phyloP scores from a whole-genome alignment of 2,329 filamentous ascomycete genomes.

The Cladosporium sp. region DNA sequence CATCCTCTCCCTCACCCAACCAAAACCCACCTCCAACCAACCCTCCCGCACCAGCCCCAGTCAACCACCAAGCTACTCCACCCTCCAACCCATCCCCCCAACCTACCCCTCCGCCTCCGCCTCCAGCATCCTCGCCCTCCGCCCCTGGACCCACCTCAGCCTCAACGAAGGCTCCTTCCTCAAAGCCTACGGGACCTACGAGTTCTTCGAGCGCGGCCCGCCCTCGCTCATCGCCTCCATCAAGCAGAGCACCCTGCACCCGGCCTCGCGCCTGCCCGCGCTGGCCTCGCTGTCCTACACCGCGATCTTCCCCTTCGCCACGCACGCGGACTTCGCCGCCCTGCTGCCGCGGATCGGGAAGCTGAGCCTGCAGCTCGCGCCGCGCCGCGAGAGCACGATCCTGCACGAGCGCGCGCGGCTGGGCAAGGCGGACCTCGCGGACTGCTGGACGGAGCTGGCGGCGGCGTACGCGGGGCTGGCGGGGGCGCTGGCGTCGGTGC shows the following conservation, averaged over 20 bases:
- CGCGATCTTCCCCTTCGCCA: slow-evolving; percentile 29
- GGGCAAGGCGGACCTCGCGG: slow-evolving; percentile 36
- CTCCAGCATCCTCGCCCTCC: slow-evolving; percentile 48
- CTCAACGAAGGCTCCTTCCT: slow-evolving; percentile 73
- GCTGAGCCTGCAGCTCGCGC: slow-evolving; percentile 38
- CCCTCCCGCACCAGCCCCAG: background rate
- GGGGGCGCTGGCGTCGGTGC: slow-evolving; percentile 10
- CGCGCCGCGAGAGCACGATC: slow-evolving; percentile 34
- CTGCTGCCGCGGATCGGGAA: slow-evolving; percentile 21
- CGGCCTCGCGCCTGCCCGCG: slow-evolving; percentile 15
- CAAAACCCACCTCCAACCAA: background rate
- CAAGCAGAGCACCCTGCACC: slow-evolving; percentile 20
- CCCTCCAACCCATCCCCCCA: slow-evolving; percentile 14
- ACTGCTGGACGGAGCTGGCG: slow-evolving; percentile 33
- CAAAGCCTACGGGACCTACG: slow-evolving; percentile 63
- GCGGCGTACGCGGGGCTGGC: slow-evolving; percentile 18
- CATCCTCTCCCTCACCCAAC: slow-evolving; percentile 21
- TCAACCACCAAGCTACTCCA: background rate
- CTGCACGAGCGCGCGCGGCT: slow-evolving; percentile 33
- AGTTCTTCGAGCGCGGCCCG: slow-evolving; percentile 61
- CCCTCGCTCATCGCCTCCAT: slow-evolving; percentile 27
- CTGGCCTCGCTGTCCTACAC: slow-evolving; percentile 29
- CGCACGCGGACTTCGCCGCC: slow-evolving; percentile 21
- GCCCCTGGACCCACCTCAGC: slow-evolving; percentile 58
- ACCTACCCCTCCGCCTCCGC: slow-evolving; percentile 48